Evolutionary conservation across 2,329 filamentous ascomycete genomes (phyloP).

Genomic region (Phyllosticta ampelicida): DNA sequence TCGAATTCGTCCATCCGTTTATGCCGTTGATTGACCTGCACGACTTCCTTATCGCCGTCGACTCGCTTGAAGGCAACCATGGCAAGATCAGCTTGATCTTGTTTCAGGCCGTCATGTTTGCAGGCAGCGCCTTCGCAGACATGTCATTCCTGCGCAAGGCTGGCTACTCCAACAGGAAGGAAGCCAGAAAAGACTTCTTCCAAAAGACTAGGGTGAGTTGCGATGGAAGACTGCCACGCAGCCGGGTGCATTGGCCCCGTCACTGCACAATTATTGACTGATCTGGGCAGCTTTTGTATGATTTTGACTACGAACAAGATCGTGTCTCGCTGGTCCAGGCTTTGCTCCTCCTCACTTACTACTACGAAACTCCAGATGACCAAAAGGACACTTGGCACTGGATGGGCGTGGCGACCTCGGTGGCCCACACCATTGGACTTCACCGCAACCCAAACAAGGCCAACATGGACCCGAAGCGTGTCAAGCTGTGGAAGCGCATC

Average conservation of each 20-base stretch:
- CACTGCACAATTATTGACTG: slow-evolving; percentile 5
- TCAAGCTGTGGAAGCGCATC: slow-evolving; percentile 84
- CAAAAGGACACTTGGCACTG: slow-evolving; percentile 98
- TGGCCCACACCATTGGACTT: slow-evolving; percentile 86
- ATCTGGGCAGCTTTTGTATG: slow-evolving; percentile 60
- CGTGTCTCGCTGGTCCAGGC: slow-evolving; percentile 82
- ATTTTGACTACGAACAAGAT: slow-evolving; percentile 90
- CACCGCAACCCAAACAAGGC: slow-evolving; percentile 77
- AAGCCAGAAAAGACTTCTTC: slow-evolving; percentile 79
- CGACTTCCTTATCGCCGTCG: slow-evolving; percentile 50
- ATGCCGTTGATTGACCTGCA: slow-evolving; percentile 74
- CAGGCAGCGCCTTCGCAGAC: slow-evolving; percentile 78
- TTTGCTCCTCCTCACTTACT: slow-evolving; percentile 86
- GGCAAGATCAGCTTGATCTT: slow-evolving; percentile 73
- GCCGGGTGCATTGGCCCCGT: not conserved
- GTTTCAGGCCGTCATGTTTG: slow-evolving; percentile 93
- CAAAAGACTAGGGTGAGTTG: slow-evolving; percentile 66
- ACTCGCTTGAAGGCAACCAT: slow-evolving; percentile 55
- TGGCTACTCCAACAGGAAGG: slow-evolving; percentile 68
- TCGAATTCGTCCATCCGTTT: slow-evolving; percentile 86
- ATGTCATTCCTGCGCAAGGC: slow-evolving; percentile 64
- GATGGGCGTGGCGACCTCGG: slow-evolving; percentile 92
- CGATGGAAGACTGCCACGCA: not conserved
- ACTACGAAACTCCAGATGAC: slow-evolving; percentile 94
- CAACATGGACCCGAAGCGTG: slow-evolving; percentile 60